Evolutionary conservation across 2,329 filamentous ascomycete genomes (phyloP).

Genomic region (Paraconiothyrium brasiliense): DNA sequence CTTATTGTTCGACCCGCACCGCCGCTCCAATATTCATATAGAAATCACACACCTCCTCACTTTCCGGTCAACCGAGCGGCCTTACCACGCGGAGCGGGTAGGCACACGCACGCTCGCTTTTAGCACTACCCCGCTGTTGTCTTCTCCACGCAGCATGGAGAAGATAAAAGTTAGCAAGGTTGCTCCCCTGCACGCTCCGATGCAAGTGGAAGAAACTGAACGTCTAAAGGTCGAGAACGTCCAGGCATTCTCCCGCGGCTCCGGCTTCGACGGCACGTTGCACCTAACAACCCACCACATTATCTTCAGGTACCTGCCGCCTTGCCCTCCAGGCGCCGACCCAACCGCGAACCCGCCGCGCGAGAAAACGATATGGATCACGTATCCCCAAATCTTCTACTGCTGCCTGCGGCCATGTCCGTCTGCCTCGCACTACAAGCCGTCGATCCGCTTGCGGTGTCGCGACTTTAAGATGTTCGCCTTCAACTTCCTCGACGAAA

Average conservation of each 20-base stretch:
- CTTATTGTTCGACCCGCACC: neutral
- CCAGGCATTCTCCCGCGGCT: constrained; percentile 65
- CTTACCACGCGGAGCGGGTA: constrained; percentile 2
- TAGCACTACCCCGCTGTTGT: constrained; percentile 4
- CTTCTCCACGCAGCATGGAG: constrained; percentile 47
- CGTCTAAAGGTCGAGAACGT: constrained; percentile 67
- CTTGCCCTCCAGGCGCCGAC: constrained; percentile 44
- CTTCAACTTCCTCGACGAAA: constrained; percentile 83
- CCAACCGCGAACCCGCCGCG: constrained; percentile 53
- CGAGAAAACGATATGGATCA: constrained; percentile 85
- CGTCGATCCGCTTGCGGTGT: constrained; percentile 86
- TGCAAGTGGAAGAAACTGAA: constrained; percentile 20
- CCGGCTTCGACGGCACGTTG: constrained; percentile 66
- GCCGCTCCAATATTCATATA: neutral
- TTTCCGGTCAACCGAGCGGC: neutral
- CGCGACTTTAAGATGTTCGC: constrained; percentile 94
- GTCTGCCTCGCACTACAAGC: constrained; percentile 72
- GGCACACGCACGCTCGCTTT: constrained; percentile 8
- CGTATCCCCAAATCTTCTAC: constrained; percentile 88
- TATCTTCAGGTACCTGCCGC: constrained; percentile 68
- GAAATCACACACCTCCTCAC: neutral
- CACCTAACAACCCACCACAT: constrained; percentile 71
- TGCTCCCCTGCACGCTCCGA: constrained; percentile 18
- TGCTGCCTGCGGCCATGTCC: constrained; percentile 82
- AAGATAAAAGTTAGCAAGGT: constrained; percentile 59